Conservation (phyloP, 2,329 filamentous ascomycete species). For the Cordyceps farinosa region DNA sequence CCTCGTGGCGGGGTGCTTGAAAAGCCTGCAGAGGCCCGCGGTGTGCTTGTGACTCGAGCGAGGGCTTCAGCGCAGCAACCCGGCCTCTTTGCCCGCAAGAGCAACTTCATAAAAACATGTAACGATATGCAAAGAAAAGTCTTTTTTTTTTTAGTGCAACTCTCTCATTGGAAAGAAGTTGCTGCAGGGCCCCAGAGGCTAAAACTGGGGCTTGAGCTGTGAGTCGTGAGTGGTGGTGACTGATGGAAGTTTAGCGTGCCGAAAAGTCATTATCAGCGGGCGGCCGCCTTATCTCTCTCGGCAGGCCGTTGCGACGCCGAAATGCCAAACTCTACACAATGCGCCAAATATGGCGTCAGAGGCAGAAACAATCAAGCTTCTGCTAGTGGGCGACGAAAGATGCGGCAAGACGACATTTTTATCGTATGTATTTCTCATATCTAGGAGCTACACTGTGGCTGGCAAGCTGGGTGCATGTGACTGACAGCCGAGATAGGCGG, state of each 20-base stretch:
- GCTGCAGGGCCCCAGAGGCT: conserved; percentile 5
- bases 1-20: conserved; percentile 1
- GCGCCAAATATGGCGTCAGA: conserved; percentile 38
- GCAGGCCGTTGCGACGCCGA: neutral
- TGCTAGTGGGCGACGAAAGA: conserved; percentile 56
- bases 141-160: neutral
- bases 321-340: conserved; percentile 7
- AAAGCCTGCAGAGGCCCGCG: conserved; percentile 2
- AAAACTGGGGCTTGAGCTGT: conserved; percentile 13
- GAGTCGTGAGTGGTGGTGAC: neutral
- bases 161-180: conserved; percentile 7
- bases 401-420: conserved; percentile 61
- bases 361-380: conserved; percentile 46
- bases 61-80: conserved; percentile 6
- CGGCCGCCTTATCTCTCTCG: conserved; percentile 12
- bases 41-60: neutral
- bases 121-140: neutral
- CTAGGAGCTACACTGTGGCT: conserved; percentile 1
- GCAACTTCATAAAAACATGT: conserved; percentile 13
- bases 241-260: neutral
- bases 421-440: conserved; percentile 45
- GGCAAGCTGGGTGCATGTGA: neutral
- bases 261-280: conserved; percentile 13
- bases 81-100: conserved; percentile 9
- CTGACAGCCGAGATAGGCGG: conserved; percentile 37